These are phyloP conservation scores for Aspergillus melleus DNA, from an alignment of 2,329 filamentous ascomycete species.

Conservation along the genomic window DNA sequence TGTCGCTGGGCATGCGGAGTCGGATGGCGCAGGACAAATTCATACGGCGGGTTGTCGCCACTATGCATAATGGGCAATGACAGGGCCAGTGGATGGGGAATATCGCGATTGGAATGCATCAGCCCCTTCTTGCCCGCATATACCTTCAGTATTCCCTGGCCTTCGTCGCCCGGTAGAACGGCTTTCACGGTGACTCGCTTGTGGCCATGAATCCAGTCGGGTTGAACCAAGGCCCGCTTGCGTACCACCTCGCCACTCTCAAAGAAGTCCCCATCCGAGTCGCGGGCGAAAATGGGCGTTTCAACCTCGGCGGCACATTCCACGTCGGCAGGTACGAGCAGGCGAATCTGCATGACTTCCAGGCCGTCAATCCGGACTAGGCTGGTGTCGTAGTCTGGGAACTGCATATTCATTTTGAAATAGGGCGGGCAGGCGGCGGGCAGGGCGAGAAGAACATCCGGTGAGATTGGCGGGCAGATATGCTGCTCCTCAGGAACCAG, in stretches of 20 bases:
- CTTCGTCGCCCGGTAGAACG: constrained; percentile 86
- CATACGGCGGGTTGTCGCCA: constrained; percentile 90
- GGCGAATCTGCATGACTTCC: constrained; percentile 87
- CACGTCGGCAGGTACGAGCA: constrained; percentile 84
- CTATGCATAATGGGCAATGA: constrained; percentile 86
- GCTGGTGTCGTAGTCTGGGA: constrained; percentile 90
- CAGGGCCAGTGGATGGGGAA: constrained; percentile 87
- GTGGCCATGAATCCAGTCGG: constrained; percentile 82
- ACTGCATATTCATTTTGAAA: constrained; percentile 77
- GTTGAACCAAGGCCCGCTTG: constrained; percentile 85
- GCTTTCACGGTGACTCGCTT: constrained; percentile 96
- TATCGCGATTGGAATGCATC: constrained; percentile 97
- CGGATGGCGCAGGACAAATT: constrained; percentile 89
- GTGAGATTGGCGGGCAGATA: constrained; percentile 81
- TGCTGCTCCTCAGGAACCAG: constrained; percentile 87
- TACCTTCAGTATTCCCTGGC: constrained; percentile 80
- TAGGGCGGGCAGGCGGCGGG: constrained; percentile 84
- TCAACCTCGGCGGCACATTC: constrained; percentile 93
- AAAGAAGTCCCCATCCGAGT: constrained; percentile 87
- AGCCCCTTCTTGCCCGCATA: constrained; percentile 93
- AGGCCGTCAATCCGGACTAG: constrained; percentile 82
- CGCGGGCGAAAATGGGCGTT: constrained; percentile 73
- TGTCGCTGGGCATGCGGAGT: constrained; percentile 97
- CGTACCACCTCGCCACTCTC: constrained; percentile 84
- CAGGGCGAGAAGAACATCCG: constrained; percentile 81